Evolutionary conservation across 2,329 filamentous ascomycete genomes (phyloP), one percentile per base, ranked within the genome.

Genomic region (Sporothrix curviconia): DNA sequence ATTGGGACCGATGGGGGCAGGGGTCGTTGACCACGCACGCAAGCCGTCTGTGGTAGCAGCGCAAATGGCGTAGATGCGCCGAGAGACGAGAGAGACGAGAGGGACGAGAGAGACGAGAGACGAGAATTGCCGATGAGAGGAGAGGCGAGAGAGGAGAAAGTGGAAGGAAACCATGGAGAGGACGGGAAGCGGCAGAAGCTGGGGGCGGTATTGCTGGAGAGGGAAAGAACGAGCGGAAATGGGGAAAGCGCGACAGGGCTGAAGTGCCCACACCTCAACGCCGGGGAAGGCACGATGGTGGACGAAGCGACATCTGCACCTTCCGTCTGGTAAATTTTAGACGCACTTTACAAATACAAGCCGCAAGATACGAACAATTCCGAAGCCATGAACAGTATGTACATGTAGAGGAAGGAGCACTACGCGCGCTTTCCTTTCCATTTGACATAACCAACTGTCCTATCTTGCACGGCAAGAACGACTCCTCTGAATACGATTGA

Each of bases 171-270:
- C 24, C 9, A 30, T n/a, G n/a, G n/a, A n/a, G n/a, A n/a, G n/a
- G n/a, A n/a, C n/a, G n/a, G n/a, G n/a, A n/a, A n/a, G n/a, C 36
- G 36, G 24, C 22, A 30, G 11, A 34, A 40, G 36, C 49, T 30
- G 36, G 25, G 55, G 55, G 39, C 11, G 47, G 47, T 46, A 39
- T 28, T 30, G 30, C 47, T 57, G 55, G 50, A 43, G 36, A 52
- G 34, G 14, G 17, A 53, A 24, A 22, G 32, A 6, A 36, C 4
- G 39, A 36, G 39, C 19, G 28, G 39, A 44, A 54, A 43, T 24
- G 28, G 49, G 55, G 55, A 39, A 57, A 53, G 55, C 40, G 49
- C 55, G 47, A 40, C 49, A 57, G 40, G 55, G 55, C 55, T 57
- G 55, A 52, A 53, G 37, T 25, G 47, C n/a, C 39, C 40, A 36